These are phyloP conservation scores for Malus hybrid DNA, from an alignment of 331 rosid species.

Conservation along the genomic window DNA sequence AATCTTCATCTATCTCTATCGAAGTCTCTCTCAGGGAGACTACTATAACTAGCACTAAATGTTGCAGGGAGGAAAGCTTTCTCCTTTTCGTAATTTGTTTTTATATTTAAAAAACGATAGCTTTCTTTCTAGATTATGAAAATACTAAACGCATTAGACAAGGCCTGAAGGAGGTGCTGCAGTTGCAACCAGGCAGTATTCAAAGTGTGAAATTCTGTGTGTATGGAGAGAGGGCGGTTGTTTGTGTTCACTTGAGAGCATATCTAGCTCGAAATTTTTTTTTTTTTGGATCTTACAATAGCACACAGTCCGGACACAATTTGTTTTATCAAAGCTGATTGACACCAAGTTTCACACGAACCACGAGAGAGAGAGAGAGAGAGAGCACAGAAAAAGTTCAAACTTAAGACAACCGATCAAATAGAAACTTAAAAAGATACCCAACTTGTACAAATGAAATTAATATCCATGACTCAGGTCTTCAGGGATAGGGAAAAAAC, in stretches of 20 bases:
- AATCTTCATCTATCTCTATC: neutral
- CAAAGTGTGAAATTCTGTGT: neutral
- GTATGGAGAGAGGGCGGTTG: neutral
- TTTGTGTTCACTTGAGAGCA: no score
- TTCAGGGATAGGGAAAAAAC: neutral
- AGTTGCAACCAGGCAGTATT: no score
- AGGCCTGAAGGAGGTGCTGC: neutral
- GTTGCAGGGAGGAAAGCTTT: neutral
- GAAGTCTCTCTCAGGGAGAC: neutral
- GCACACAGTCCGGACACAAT: no score
- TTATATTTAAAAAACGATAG: no score
- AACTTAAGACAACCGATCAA: neutral
- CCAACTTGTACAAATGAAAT: neutral
- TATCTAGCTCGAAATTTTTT: no score
- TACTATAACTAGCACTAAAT: neutral
- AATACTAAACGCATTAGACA: no score
- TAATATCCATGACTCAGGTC: no score
- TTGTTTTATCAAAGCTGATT: no score
- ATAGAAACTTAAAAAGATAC: neutral
- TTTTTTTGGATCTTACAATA: no score
- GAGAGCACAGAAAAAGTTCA: neutral
- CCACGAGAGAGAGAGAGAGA: no score
- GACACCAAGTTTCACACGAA: no score
- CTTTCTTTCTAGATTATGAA: neutral
- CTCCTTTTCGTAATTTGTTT: neutral